Evolutionary conservation across 192 early-diverging fungal species (phyloP).

Genomic region (Mortierella alpina): DNA sequence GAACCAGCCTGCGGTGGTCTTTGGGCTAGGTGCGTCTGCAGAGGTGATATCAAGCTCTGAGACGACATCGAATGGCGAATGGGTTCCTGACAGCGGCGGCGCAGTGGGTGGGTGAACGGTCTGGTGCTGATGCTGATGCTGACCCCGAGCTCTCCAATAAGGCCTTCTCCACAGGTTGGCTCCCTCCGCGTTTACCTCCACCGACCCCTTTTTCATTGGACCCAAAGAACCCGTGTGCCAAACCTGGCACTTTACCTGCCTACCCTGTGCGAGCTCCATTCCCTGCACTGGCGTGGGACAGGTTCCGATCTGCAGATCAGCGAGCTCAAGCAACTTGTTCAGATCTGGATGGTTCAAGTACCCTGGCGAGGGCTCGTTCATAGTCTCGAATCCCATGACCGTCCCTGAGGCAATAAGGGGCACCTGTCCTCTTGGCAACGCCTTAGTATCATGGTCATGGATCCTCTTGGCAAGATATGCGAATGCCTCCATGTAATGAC

Average conservation of each 20-base stretch:
- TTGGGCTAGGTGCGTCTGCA: too few relatives aligned
- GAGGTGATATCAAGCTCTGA: conserved; percentile 26
- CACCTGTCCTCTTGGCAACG: not conserved
- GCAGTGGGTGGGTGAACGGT: not conserved
- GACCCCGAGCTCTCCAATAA: conserved; percentile 18
- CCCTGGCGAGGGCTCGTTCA: conserved; percentile 67
- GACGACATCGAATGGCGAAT: conserved; percentile 18
- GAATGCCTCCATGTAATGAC: conserved; percentile 60
- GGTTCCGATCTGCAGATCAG: conserved; percentile 58
- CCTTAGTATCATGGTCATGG: conserved; percentile 36
- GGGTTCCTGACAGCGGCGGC: not conserved
- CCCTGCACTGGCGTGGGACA: conserved; percentile 65
- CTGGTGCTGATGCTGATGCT: conserved; percentile 11
- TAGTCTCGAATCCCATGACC: conserved; percentile 64
- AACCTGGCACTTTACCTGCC: conserved; percentile 52
- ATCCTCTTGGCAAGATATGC: conserved; percentile 49
- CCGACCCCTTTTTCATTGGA: conserved; percentile 50
- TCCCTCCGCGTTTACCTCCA: conserved; percentile 52
- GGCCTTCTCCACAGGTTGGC: conserved; percentile 44
- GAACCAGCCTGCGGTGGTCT: too few relatives aligned
- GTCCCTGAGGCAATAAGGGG: conserved; percentile 17
- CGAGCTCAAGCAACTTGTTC: conserved; percentile 52
- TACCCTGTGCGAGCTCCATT: conserved; percentile 58
- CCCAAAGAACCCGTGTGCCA: conserved; percentile 61
- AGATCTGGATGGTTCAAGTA: conserved; percentile 58